Percentiles rank a stretch among this genome's conserved stretches.
Conservation (phyloP, 257 asterid species). For the Craterostigma plantagineum region DNA sequence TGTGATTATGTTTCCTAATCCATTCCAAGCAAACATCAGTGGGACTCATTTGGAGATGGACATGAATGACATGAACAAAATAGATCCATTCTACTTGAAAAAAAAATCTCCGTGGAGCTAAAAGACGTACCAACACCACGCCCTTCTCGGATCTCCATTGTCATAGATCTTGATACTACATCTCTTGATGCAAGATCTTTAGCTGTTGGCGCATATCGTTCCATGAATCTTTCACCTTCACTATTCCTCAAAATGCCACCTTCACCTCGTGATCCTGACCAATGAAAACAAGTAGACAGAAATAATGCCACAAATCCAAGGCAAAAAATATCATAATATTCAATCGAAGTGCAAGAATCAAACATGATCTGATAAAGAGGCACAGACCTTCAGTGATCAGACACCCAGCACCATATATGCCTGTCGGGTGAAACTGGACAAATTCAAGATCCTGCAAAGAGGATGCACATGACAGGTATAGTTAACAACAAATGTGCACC, state of each 20-base stretch:
- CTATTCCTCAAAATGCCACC: slow-evolving; percentile 77
- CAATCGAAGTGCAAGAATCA: not conserved
- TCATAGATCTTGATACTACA: slow-evolving; percentile 77
- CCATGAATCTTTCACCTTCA: slow-evolving; percentile 86
- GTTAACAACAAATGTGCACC: not conserved
- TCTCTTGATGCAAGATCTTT: slow-evolving; percentile 86
- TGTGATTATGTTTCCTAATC: no score
- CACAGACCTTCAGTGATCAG: slow-evolving; percentile 59
- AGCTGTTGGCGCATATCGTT: slow-evolving; percentile 74
- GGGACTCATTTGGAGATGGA: not conserved
- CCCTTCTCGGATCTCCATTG: slow-evolving; percentile 83
- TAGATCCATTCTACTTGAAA: not conserved
- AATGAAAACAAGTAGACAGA: not conserved
- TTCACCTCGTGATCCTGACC: slow-evolving; percentile 70
- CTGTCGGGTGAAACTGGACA: slow-evolving; percentile 73
- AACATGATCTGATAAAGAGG: slow-evolving; percentile 1
- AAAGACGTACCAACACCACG: slow-evolving; percentile 58
- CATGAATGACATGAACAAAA: not conserved
- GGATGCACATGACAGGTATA: not conserved
- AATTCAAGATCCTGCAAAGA: slow-evolving; percentile 53
- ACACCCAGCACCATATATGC: slow-evolving; percentile 83
- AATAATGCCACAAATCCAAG: not conserved
- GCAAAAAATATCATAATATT: not conserved
- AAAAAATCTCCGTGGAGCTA: no score
- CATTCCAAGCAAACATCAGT: no score